Percentiles rank a stretch among this genome's conserved stretches.
Conservation (phyloP, 1,139 yeast species). For the Geotrichum reessii region DNA sequence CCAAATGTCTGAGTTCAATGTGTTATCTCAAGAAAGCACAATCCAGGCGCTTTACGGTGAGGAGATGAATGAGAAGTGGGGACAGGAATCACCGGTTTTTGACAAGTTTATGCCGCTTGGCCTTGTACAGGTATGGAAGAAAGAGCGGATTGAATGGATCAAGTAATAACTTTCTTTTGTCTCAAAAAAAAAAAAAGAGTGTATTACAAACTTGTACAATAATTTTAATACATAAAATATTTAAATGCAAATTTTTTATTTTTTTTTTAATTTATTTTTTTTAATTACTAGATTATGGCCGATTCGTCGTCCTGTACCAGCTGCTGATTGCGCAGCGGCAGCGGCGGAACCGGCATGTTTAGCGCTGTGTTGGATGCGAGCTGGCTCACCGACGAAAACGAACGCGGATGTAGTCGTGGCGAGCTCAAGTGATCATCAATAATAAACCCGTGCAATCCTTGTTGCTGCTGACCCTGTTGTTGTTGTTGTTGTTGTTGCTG, state of each 20-base stretch:
- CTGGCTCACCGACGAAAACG: slow-evolving; percentile 18
- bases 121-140: slow-evolving; percentile 13
- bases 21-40: not conserved
- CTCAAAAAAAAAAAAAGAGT: not conserved
- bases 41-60: slow-evolving; percentile 13
- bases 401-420: slow-evolving; percentile 18
- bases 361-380: slow-evolving; percentile 19
- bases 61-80: slow-evolving; percentile 18
- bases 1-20: not conserved
- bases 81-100: slow-evolving; percentile 6
- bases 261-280: too few species aligned
- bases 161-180: not conserved
- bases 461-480: not conserved
- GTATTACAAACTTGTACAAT: too few species aligned
- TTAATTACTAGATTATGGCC: not conserved
- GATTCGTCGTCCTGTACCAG: not conserved
- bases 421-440: not conserved
- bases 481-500: not conserved
- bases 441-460: not conserved
- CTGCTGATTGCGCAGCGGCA: not conserved
- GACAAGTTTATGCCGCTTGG: slow-evolving; percentile 13
- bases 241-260: not conserved
- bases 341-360: not conserved
- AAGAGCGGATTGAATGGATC: slow-evolving; percentile 14
- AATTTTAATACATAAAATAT: not conserved